Percentiles rank a stretch among this genome's conserved stretches.
Evolutionary conservation across 2,329 filamentous ascomycete species (phyloP).

Genomic region (Diaporthe batatas): DNA sequence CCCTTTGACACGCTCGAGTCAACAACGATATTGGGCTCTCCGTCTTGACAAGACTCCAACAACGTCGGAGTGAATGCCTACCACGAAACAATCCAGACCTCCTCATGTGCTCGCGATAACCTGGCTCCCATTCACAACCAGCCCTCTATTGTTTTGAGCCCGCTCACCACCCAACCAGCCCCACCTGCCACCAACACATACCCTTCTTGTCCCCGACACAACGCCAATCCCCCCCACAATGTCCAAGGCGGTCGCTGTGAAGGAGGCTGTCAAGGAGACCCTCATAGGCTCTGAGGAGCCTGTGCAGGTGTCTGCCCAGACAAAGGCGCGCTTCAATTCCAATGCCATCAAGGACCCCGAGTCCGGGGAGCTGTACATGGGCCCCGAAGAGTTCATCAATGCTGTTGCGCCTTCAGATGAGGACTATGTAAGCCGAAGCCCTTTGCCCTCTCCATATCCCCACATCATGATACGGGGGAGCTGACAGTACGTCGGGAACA

Average conservation of each 20-base stretch:
- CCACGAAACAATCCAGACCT: slow-evolving; percentile 10
- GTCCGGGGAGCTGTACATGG: slow-evolving; percentile 84
- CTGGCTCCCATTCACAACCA: slow-evolving; percentile 6
- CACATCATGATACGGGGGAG: not conserved
- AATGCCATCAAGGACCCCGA: slow-evolving; percentile 82
- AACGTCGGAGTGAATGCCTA: not conserved
- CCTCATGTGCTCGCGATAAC: slow-evolving; percentile 31
- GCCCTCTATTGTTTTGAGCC: slow-evolving; percentile 1
- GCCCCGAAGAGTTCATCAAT: slow-evolving; percentile 87
- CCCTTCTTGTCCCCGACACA: not conserved
- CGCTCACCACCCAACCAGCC: not conserved
- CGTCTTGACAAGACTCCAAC: not conserved
- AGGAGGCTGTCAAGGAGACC: slow-evolving; percentile 82
- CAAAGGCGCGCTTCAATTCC: slow-evolving; percentile 80
- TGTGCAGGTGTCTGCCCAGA: slow-evolving; percentile 78
- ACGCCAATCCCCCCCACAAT: slow-evolving; percentile 48
- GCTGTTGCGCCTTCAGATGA: slow-evolving; percentile 88
- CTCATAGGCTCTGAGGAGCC: slow-evolving; percentile 74
- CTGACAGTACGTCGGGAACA: slow-evolving; percentile 40
- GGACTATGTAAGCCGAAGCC: slow-evolving; percentile 82
- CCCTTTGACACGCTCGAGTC: slow-evolving; percentile 23
- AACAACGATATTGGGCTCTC: slow-evolving; percentile 23
- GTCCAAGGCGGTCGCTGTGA: slow-evolving; percentile 65
- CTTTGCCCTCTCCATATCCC: not conserved
- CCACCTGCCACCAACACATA: not conserved